A percentile compares a stretch with the other conserved stretches of the same genome.
These are phyloP conservation scores for Russula vinacea DNA, from an alignment of 768 basidiomycete species.

Conservation along the genomic window DNA sequence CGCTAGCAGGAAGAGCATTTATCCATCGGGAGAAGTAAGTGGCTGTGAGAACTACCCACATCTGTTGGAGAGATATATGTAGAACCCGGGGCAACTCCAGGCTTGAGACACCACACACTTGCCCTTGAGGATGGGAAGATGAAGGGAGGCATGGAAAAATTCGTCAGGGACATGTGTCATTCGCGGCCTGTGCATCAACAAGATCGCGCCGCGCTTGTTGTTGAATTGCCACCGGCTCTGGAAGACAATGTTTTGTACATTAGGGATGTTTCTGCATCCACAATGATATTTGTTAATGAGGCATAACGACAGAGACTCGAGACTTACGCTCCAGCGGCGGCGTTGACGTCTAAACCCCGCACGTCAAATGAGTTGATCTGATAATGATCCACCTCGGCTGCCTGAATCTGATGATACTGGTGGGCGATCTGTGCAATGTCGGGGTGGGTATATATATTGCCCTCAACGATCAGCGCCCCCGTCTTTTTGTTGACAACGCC, in stretches of 20 bases:
- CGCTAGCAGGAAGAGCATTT: neutral
- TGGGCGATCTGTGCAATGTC: neutral
- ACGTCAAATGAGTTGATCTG: conserved; percentile 20
- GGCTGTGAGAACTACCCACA: neutral
- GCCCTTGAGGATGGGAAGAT: conserved; percentile 1
- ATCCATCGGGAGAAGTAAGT: neutral
- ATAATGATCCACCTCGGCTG: conserved; percentile 1
- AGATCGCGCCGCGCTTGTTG: conserved; percentile 17
- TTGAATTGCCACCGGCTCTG: conserved; percentile 13
- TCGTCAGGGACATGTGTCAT: conserved; percentile 5
- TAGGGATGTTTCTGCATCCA: neutral
- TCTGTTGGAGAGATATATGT: conserved; percentile 20
- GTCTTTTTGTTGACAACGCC: conserved; percentile 12
- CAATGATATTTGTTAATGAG: neutral
- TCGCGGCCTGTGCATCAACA: conserved; percentile 13
- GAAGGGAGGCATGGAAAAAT: neutral
- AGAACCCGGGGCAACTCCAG: conserved; percentile 16
- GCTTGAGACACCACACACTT: conserved; percentile 7
- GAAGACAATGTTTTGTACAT: neutral
- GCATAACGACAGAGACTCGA: neutral
- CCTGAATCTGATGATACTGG: neutral
- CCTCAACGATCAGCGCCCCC: conserved; percentile 13
- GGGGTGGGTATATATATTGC: conserved; percentile 16
- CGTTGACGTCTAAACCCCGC: neutral
- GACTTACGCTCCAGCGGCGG: conserved; percentile 1